A percentile compares a stretch with the other conserved stretches of the same genome.
These are phyloP conservation scores for Choiromyces venosus DNA, from an alignment of 495 filamentous ascomycete genomes.

Conservation along the genomic window DNA sequence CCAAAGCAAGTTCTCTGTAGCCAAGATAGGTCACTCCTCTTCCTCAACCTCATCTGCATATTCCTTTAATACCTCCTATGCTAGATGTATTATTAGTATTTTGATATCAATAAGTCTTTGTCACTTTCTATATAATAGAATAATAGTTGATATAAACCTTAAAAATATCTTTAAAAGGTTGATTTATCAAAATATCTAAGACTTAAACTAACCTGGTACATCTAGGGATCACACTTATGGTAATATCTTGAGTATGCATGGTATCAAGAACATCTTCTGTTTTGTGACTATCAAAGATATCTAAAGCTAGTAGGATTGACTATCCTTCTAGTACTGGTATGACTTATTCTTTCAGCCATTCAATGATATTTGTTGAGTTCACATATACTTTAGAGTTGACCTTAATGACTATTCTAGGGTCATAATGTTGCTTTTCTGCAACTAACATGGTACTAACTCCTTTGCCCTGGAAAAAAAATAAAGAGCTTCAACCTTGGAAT, in stretches of 20 bases:
- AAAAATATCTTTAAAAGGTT: conserved; percentile 4
- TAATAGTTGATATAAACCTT: neutral
- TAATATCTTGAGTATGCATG: conserved; percentile 7
- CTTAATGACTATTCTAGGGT: conserved; percentile 4
- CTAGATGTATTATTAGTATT: no score
- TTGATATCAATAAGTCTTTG: no score
- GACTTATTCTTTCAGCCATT: conserved; percentile 7
- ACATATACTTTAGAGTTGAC: conserved; percentile 8
- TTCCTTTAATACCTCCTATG: no score
- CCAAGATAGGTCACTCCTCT: no score
- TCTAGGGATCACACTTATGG: neutral
- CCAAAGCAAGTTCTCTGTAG: neutral
- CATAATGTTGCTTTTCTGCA: neutral
- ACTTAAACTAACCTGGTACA: neutral
- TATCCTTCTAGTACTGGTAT: conserved; percentile 3
- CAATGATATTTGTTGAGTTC: neutral
- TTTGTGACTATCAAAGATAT: conserved; percentile 6
- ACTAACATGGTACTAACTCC: neutral
- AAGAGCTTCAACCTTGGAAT: conserved; percentile 5
- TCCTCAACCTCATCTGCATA: no score
- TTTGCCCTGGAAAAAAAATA: conserved; percentile 12
- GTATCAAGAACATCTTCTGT: conserved; percentile 6
- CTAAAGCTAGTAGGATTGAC: neutral
- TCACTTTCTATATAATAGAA: neutral
- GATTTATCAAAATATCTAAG: conserved; percentile 13